phyloP scores from a whole-genome alignment of 371 early-diverging fungal species.

The Mortierella sp. region DNA sequence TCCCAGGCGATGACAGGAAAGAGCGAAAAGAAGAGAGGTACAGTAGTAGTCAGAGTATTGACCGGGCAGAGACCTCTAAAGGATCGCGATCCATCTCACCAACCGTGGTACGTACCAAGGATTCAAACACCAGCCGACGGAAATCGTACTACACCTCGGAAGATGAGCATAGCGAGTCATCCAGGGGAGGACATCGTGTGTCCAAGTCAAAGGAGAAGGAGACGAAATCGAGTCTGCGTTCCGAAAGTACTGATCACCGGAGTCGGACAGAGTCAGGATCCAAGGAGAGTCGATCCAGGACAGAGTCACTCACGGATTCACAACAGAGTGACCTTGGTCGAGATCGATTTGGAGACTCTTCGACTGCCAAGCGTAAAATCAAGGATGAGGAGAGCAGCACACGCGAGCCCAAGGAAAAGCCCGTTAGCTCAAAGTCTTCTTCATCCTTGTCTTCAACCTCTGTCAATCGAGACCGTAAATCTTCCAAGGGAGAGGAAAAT shows the following conservation, averaged over 20 bases:
- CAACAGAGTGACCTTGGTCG: conserved; percentile 16
- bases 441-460: not conserved
- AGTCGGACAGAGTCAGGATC: conserved; percentile 24
- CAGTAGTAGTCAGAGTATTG: no score
- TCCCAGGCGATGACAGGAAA: conserved; percentile 5
- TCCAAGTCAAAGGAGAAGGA: conserved; percentile 16
- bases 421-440: conserved; percentile 11
- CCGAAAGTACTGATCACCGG: conserved; percentile 5
- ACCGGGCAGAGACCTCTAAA: no score
- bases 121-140: not conserved
- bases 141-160: conserved; percentile 35
- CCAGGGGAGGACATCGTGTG: conserved; percentile 4
- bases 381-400: conserved; percentile 27
- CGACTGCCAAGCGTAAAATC: conserved; percentile 17
- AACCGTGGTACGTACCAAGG: not conserved
- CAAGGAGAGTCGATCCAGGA: conserved; percentile 9
- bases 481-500: conserved; percentile 18
- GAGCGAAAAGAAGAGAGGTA: no score
- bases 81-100: no score
- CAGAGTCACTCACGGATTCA: not conserved
- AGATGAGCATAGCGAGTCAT: conserved; percentile 12
- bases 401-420: conserved; percentile 25
- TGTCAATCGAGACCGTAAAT: conserved; percentile 11
- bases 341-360: conserved; percentile 10
- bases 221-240: conserved; percentile 1